Base-by-base conservation (phyloP, 768 basidiomycete genomes). In the Boletus edulis region DNA sequence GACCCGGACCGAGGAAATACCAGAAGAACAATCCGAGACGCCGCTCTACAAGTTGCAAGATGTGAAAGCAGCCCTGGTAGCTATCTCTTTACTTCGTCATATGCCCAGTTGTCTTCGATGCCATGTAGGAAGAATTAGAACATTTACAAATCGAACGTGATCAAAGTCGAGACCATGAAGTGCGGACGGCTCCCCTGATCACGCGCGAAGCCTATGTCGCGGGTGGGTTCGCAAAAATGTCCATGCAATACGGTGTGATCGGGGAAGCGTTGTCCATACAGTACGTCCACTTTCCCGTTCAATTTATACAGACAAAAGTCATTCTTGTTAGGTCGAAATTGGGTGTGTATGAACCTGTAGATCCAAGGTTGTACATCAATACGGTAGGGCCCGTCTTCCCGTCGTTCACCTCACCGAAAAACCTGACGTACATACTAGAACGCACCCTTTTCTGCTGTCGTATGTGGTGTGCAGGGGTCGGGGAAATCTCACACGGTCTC, bases 401-500 rank as follows among this genome's bases (percentile, higher is more conserved):
- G 22, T 52, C 27, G 12, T 44, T 13, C 49, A 41, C 17, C 32
- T 7, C 15, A 27, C 18, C 4, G 32, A 41, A 20, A 22, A 10
- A 31, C 15, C 24, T 27, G 32, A 48, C 18, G 9, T 51, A 5
- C 29, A 18, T 20, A 15, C 5, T 48, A 86, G 86, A 87, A 87
- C 61, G 76, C 86, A 0, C 87, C 87, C 0, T 83, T 86, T 61
- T 87, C 86, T 1, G 82, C 85, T 0, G 63, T 88, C 12, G 78
- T 88, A 5, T 89, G 87, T 52, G 86, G 87, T 0, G 85, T 87
- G 0, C 86, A 87, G 73, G 85, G 86, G 0, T 83, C 85, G 0
- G 86, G 86, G 5, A 89, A 89, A 66, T 86, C 84, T 0, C 86
- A 89, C 52, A 86, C 84, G 0, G 79, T 86, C 4, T 81, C 85